A percentile compares a stretch with the other conserved stretches of the same genome.
Evolutionary conservation across 1,284 basidiomycete species (phyloP).

Genomic region (Leccinum solheimii): DNA sequence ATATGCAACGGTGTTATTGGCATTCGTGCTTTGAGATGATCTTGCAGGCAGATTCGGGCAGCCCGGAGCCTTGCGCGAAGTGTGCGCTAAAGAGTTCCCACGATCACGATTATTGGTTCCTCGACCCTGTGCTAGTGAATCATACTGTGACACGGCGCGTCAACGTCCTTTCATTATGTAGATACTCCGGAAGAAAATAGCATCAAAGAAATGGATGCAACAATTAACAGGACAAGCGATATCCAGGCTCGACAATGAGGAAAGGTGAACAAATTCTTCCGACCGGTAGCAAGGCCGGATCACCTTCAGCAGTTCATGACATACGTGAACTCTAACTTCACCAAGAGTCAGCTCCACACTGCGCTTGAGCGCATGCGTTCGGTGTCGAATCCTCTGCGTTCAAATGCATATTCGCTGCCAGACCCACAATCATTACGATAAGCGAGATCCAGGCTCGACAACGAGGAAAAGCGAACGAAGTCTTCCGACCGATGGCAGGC

Average conservation of each 20-base stretch:
- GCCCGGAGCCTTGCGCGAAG: too few species aligned
- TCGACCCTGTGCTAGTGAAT: neutral
- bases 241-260: neutral
- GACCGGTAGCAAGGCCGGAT: neutral
- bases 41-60: neutral
- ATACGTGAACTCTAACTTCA: neutral
- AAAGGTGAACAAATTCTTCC: neutral
- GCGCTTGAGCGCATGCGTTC: neutral
- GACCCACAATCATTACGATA: neutral
- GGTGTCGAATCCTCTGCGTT: neutral
- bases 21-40: neutral
- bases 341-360: neutral
- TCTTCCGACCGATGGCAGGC: neutral
- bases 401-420: neutral
- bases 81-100: neutral
- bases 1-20: neutral
- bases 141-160: neutral
- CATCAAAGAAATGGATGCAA: neutral
- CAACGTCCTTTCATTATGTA: neutral
- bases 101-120: neutral
- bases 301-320: neutral
- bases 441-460: neutral
- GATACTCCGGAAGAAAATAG: neutral
- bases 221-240: neutral
- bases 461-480: neutral